Base-by-base conservation (phyloP, 352 stramenopile species). In the Phytopythium mirpurense region DNA sequence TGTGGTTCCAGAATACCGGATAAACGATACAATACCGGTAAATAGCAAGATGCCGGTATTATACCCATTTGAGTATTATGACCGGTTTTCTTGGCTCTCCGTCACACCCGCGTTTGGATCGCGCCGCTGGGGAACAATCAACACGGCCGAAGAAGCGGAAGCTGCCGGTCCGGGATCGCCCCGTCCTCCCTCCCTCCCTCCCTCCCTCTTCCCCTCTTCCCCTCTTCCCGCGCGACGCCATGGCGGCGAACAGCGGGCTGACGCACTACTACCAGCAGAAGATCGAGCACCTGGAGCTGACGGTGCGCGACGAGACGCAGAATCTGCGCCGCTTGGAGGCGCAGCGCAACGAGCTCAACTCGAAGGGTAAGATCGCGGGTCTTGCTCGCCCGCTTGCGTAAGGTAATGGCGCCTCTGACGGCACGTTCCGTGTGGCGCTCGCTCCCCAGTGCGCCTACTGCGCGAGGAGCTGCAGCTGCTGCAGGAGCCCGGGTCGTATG, bases 281-380 rank as follows among this genome's bases (percentile, higher is more conserved):
- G 72, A 97, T 98, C 45, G 94, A 98, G 67, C 89, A 97, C 59
- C 67, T 98, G 54, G 91, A 98, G 74, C 70, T 97, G 51, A 90
- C 89, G 34, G 87, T 97, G 60, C 86, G 91, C 45, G 92, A 98
- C 60, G 96, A 97, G 72, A 96, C 89, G 47, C 86, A 97, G 67
- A 98, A 99, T 65, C 75, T 99, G 48, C 89, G 96, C 52, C 94
- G 97, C 59, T 88, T 99, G 43, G 97, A 99, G 78, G 97, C 97
- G 48, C 96, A 99, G 68, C 92, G 97, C 56, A 99, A 99, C 69
- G 96, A 99, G 82, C 86, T 99, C 53, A 99, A 99, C 79, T 98
- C 96, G 34, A 92, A 98, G 96, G 88, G 94, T 98, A 58, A 23
- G 21, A 31, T 41, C 23, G 1, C n/a, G n/a, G n/a, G n/a, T n/a